Conservation (phyloP, 768 basidiomycete genomes). For the Lactifluus hygrophoroides region DNA sequence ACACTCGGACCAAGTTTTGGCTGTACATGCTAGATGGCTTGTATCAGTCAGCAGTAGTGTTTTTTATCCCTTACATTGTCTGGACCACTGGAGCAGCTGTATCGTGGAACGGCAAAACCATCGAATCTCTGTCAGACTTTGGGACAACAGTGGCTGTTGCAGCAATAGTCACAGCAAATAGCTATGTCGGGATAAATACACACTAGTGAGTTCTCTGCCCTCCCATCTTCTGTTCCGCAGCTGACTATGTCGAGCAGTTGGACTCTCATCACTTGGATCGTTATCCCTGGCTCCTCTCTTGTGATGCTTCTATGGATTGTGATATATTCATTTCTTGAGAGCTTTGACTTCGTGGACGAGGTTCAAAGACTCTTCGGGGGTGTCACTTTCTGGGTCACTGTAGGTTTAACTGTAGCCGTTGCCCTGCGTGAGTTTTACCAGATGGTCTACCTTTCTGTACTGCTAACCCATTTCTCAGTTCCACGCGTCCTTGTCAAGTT, state of each 20-base stretch:
- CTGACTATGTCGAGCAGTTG: slow-evolving; percentile 39
- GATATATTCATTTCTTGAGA: slow-evolving; percentile 75
- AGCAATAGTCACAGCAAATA: slow-evolving; percentile 83
- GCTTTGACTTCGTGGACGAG: slow-evolving; percentile 64
- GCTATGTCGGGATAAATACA: slow-evolving; percentile 84
- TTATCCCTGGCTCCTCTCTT: slow-evolving; percentile 70
- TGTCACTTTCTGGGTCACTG: slow-evolving; percentile 76
- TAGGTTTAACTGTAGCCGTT: slow-evolving; percentile 58
- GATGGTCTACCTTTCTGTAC: neutral
- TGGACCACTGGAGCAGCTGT: slow-evolving; percentile 57
- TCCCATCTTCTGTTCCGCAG: neutral
- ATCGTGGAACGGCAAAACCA: slow-evolving; percentile 72
- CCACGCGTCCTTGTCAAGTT: slow-evolving; percentile 80
- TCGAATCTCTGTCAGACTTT: slow-evolving; percentile 77
- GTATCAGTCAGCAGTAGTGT: slow-evolving; percentile 84
- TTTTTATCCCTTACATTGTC: slow-evolving; percentile 74
- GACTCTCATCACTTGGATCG: slow-evolving; percentile 79
- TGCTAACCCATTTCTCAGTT: slow-evolving; percentile 34
- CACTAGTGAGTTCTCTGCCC: slow-evolving; percentile 59
- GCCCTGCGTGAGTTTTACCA: slow-evolving; percentile 51
- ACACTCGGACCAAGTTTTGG: slow-evolving; percentile 90
- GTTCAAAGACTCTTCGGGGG: slow-evolving; percentile 67
- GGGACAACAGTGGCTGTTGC: slow-evolving; percentile 87
- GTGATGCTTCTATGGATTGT: slow-evolving; percentile 83
- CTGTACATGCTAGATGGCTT: slow-evolving; percentile 89